Evolutionary conservation across 176 grass and related monocot species (phyloP), one percentile per base, ranked within the genome.

Genomic region (Cocos nucifera): DNA sequence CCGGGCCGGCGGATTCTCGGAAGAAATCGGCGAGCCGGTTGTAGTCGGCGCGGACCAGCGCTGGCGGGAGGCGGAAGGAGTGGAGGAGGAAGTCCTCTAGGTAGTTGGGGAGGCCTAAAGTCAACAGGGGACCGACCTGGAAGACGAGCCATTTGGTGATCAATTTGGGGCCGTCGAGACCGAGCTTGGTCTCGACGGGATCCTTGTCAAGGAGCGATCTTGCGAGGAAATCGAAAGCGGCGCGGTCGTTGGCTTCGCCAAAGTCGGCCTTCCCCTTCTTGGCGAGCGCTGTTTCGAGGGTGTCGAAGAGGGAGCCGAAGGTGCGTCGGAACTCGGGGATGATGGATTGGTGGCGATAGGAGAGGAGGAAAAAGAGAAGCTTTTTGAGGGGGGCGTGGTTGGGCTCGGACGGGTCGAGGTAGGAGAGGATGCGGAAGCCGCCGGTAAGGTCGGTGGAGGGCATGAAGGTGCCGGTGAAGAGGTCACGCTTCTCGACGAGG

Each of bases 61-160:
- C 64, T 0, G 64, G 64, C 15, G 64, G 64, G 50, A 66, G 64
- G 64, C 24, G 64, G 64, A 66, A 66, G 49, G 64, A 53, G 50
- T 66, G 64, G 15, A 66, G 64, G 24, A 66, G 23, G 50, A 53
- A 15, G 22, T 66, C 64, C 64, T 66, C 64, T 6, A 66, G 7
- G 22, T 5, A 54, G 8, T 17, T 17, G 2, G 64, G 64, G 24
- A 54, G 50, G 16, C 64, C 64, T 17, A 66, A 17, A 17, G 64
- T 66, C 2, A 66, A 17, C 17, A 66, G 2, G 4, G 64, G 64
- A 4, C 64, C 64, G 6, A 66, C 1, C 23, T 66, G 64, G 51
- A 66, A 66, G 22, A 66, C 6, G 7, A 66, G 0, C 64, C 64
- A 66, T 17, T 66, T 66, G 16, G 22, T 53, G 64, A 66, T 66